Evolutionary conservation across 179 eudicot genomes (phyloP).

Genomic region (Actinidia arguta): DNA sequence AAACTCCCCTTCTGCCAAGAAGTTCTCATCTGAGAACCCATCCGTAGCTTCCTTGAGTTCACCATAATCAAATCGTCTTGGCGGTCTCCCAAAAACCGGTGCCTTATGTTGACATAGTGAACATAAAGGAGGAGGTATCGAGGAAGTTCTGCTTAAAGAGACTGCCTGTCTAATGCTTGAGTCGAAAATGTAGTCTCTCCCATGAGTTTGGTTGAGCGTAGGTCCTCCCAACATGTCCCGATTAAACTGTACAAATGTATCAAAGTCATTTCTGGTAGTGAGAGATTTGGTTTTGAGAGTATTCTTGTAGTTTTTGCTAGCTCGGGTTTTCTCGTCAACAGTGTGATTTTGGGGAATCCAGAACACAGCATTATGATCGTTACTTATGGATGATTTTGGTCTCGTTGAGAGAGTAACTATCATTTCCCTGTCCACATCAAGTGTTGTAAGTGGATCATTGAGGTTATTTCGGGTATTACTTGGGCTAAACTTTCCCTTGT

Average conservation of each 20-base stretch:
- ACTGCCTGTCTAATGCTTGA: constrained; percentile 74
- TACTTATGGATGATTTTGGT: constrained; percentile 21
- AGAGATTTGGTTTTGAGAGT: constrained; percentile 24
- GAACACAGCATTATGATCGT: constrained; percentile 29
- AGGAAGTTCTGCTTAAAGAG: constrained; percentile 58
- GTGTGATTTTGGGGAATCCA: constrained; percentile 49
- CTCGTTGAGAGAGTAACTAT: constrained; percentile 33
- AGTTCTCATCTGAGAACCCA: constrained; percentile 68
- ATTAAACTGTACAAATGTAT: constrained; percentile 38
- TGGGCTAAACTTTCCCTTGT: constrained; percentile 47
- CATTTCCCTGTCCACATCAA: constrained; percentile 35
- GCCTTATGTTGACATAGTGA: constrained; percentile 80
- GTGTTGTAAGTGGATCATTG: constrained; percentile 28
- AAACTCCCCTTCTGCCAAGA: constrained; percentile 79
- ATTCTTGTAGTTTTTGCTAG: constrained; percentile 30
- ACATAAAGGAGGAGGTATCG: constrained; percentile 88
- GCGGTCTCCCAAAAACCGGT: constrained; percentile 83
- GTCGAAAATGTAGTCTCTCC: constrained; percentile 30
- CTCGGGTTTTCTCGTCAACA: constrained; percentile 31
- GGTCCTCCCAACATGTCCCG: no score
- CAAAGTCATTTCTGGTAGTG: constrained; percentile 25
- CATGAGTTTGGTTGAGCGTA: no score
- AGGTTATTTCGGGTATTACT: constrained; percentile 14
- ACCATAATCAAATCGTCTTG: constrained; percentile 59
- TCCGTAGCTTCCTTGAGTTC: constrained; percentile 77